Evolutionary conservation across 805 yeast species (phyloP), one percentile per base, ranked within the genome.

Genomic region (Saturnispora gosingensis): DNA sequence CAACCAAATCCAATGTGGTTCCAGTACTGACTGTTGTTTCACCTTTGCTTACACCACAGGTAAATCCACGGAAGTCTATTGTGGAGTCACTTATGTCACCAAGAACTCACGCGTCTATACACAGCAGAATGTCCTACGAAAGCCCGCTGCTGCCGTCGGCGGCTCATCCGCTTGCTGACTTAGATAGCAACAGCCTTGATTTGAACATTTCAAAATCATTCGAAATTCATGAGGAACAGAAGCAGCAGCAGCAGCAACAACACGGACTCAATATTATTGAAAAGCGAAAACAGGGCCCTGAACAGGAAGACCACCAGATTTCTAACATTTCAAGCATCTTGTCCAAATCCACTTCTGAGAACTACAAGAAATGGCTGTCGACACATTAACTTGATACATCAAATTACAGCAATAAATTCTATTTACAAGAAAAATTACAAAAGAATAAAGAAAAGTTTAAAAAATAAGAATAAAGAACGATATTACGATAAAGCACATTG

Each of bases 311-410:
- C 13, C 52, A 47, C 22, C 39, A 46, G 7, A 59, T 63, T 15
- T 59, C 67, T 28, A 63, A 60, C 51, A 59, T 65, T 28, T 59
- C 66, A 39, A 65, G 63, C 45, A 40, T 62, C 34, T 49, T 66
- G 38, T 55, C 61, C n/a, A 56, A 58, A 43, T 61, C 61, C 43
- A 60, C 69, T 18, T 63, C 67, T 7, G 65, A 64, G 44, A 65
- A 65, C 46, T 65, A 66, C 50, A 63, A 59, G 48, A 64, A 53
- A 47, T 65, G 68, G 69, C 54, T 66, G 28, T 61, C 69, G 6
- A 62, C 51, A 36, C 65, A 62, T 44, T 57, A 40, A 45, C 13
- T 15, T 3, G 28, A 25, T 25, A 7, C 28, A 25, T 25, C 28
- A 50, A 22, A 10, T 10, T 30, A 30, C 34, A 30, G 34, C 34